These are phyloP conservation scores for Paratinospora sagittata DNA, from an alignment of 164 flowering plant genomes.

Conservation along the genomic window DNA sequence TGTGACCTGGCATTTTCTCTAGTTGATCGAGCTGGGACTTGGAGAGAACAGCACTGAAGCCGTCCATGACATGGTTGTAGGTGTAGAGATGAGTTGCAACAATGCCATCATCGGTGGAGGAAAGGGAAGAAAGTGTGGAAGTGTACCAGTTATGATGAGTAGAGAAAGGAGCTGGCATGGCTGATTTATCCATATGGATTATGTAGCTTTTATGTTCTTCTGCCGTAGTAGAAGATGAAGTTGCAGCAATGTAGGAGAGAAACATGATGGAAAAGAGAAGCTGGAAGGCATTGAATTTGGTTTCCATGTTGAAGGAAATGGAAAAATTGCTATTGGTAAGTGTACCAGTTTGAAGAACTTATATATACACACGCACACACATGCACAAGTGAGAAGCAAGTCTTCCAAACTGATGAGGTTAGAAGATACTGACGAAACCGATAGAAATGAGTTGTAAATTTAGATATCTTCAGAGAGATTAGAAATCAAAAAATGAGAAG, in stretches of 20 bases:
- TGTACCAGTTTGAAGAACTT: not conserved
- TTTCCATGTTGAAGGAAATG: not conserved
- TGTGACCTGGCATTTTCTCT: too few species aligned
- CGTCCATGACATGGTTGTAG: too few species aligned
- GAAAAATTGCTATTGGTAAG: not conserved
- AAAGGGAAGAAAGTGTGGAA: slow-evolving; percentile 5
- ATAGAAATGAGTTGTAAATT: not conserved
- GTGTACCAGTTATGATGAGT: slow-evolving; percentile 16
- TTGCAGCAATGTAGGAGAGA: not conserved
- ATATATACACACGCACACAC: too few species aligned
- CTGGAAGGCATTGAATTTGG: not conserved
- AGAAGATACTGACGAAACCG: not conserved
- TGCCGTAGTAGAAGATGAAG: not conserved
- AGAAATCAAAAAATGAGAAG: not conserved
- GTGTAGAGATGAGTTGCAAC: too few species aligned
- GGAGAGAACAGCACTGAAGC: too few species aligned
- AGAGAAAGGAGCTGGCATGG: too few species aligned
- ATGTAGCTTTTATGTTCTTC: too few species aligned
- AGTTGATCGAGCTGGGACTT: too few species aligned
- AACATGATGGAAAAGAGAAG: slow-evolving; percentile 5
- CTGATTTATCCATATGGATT: too few species aligned
- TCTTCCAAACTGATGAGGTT: not conserved
- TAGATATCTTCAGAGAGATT: not conserved
- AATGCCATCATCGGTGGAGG: slow-evolving; percentile 1
- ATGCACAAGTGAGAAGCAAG: not conserved